These are phyloP conservation scores for Candida ponderosae DNA, from an alignment of 805 yeast species.

Conservation along the genomic window DNA sequence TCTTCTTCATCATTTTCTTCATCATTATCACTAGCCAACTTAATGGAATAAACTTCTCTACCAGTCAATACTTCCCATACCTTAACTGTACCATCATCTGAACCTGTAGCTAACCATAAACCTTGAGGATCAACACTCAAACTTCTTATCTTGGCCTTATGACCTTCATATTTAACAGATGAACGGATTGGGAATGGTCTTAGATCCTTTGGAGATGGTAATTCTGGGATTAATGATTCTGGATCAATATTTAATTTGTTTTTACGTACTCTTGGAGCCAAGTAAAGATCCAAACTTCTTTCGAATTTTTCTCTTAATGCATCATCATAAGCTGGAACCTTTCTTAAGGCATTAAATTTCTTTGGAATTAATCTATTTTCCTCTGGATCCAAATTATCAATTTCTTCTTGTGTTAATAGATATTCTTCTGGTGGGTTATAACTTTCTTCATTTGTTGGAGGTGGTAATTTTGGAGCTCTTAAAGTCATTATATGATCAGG, in stretches of 20 bases:
- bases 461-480: constrained; percentile 92
- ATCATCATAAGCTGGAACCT: constrained; percentile 89
- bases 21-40: constrained; percentile 31
- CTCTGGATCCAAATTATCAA: constrained; percentile 73
- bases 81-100: constrained; percentile 92
- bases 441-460: constrained; percentile 94
- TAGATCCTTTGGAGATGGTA: constrained; percentile 93
- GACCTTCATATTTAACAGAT: constrained; percentile 81
- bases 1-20: constrained; percentile 68
- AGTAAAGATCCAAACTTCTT: constrained; percentile 84
- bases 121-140: constrained; percentile 85
- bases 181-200: constrained; percentile 94
- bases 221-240: constrained; percentile 88
- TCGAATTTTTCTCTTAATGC: constrained; percentile 86
- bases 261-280: constrained; percentile 93
- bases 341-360: constrained; percentile 73
- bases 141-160: constrained; percentile 72
- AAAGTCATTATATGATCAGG: constrained; percentile 82
- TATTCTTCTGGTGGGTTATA: constrained; percentile 98
- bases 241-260: constrained; percentile 92
- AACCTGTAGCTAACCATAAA: constrained; percentile 93
- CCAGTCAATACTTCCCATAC: constrained; percentile 98
- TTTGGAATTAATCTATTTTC: constrained; percentile 66
- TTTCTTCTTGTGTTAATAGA: constrained; percentile 71
- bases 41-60: constrained; percentile 75